These are phyloP conservation scores for Chlorella sp. DNA, from an alignment of 139 green algal species.

Conservation along the genomic window DNA sequence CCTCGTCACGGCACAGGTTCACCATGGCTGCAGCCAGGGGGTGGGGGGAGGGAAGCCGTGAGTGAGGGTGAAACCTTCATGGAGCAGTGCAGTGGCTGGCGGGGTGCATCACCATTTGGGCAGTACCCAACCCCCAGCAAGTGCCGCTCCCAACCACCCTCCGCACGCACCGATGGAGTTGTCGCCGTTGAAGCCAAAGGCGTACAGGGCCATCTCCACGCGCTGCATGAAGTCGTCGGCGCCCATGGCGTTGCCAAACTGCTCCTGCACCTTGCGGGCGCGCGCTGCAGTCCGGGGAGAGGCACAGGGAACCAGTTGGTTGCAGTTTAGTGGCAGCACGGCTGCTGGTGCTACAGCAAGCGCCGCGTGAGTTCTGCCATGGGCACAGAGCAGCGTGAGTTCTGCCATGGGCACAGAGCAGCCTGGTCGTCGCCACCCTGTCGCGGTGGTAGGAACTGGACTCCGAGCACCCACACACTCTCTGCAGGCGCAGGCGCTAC, in stretches of 20 bases:
- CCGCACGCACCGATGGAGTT: constrained; percentile 78
- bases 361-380: too few relatives aligned
- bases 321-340: too few relatives aligned
- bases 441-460: too few relatives aligned
- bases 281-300: background rate
- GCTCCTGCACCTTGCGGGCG: constrained; percentile 11
- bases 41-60: background rate
- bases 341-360: too few relatives aligned
- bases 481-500: too few relatives aligned
- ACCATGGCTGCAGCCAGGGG: constrained; percentile 68
- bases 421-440: too few relatives aligned
- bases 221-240: constrained; percentile 87
- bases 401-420: too few relatives aligned
- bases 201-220: constrained; percentile 75
- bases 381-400: too few relatives aligned
- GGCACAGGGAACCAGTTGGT: too few relatives aligned
- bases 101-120: too few relatives aligned
- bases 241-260: constrained; percentile 74
- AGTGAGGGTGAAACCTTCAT: background rate
- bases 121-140: too few relatives aligned
- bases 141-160: background rate
- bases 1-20: constrained; percentile 92
- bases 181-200: constrained; percentile 81
- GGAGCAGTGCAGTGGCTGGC: background rate
- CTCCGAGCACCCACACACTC: too few relatives aligned